phyloP scores from a whole-genome alignment of 2,329 filamentous ascomycete species.

The Biscogniauxia sp. region DNA sequence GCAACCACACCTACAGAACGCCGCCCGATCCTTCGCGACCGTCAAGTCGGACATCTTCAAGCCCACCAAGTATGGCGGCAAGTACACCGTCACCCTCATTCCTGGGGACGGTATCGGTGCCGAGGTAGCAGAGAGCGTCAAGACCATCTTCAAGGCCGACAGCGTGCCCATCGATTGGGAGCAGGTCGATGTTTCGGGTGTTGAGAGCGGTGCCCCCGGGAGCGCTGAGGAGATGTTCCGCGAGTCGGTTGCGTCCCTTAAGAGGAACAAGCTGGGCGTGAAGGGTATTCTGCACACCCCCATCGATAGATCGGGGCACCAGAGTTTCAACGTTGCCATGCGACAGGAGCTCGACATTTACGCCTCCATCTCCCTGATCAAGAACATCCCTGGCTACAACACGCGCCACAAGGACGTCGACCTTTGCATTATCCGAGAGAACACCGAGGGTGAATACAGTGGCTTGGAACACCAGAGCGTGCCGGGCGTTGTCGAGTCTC shows the following conservation, averaged over 20 bases:
- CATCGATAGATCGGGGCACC: constrained; percentile 93
- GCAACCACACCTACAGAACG: constrained; percentile 40
- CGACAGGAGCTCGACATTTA: constrained; percentile 99
- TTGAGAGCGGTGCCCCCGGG: constrained; percentile 74
- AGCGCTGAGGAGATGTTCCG: constrained; percentile 93
- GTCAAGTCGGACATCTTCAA: constrained; percentile 96
- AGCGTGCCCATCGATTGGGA: constrained; percentile 99
- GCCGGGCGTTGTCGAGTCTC: constrained; percentile 91
- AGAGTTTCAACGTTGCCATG: constrained; percentile 99
- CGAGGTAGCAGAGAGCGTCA: constrained; percentile 96
- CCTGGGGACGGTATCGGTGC: constrained; percentile 98
- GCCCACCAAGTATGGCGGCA: constrained; percentile 97
- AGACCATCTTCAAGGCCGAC: constrained; percentile 99
- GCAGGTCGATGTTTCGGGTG: constrained; percentile 91
- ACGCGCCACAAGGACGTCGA: constrained; percentile 97
- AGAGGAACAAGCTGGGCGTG: constrained; percentile 97
- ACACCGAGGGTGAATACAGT: constrained; percentile 99
- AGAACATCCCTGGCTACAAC: constrained; percentile 98
- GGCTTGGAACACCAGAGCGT: constrained; percentile 98
- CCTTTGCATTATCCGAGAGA: constrained; percentile 99
- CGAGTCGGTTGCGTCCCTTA: constrained; percentile 90
- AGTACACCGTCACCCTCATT: constrained; percentile 98
- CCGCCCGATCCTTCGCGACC: constrained; percentile 67
- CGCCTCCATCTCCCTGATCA: constrained; percentile 94
- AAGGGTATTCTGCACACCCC: constrained; percentile 99